Conservation (phyloP, 805 yeast species). For the Teunomyces aglyptinius region DNA sequence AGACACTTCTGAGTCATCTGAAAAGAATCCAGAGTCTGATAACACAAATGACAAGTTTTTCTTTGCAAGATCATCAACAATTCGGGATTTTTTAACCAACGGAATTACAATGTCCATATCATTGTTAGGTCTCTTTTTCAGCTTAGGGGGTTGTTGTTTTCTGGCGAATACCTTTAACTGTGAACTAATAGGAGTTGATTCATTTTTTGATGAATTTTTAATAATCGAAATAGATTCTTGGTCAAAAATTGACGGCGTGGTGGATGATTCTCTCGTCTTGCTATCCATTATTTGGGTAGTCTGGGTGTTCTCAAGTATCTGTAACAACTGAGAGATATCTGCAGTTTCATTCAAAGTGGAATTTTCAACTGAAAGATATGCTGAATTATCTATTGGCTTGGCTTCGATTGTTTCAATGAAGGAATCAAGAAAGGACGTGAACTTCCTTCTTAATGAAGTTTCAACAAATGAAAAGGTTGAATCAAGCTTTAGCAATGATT, state of each 20-base stretch:
- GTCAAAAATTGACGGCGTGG: background rate
- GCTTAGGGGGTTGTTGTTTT: background rate
- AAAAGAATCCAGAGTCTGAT: conserved; percentile 6
- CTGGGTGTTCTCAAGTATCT: background rate
- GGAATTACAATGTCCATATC: background rate
- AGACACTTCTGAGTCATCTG: conserved; percentile 9
- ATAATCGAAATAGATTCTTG: background rate
- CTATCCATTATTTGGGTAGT: background rate
- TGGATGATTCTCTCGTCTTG: background rate
- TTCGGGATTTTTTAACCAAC: conserved; percentile 10
- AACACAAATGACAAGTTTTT: conserved; percentile 9
- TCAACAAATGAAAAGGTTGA: background rate
- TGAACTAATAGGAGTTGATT: background rate
- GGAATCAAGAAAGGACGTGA: background rate
- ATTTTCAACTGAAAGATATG: background rate
- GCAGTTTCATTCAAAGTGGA: background rate
- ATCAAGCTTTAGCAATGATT: background rate
- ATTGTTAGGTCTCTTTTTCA: background rate
- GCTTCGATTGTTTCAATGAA: background rate
- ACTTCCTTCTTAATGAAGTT: background rate
- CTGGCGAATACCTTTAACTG: background rate
- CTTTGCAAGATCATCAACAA: conserved; percentile 7
- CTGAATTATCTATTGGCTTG: background rate
- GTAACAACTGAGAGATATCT: background rate
- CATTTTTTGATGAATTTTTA: background rate